Evolutionary conservation across 495 filamentous ascomycete genomes (phyloP), one percentile per base, ranked within the genome.

Genomic region (Filosporella fistucella): DNA sequence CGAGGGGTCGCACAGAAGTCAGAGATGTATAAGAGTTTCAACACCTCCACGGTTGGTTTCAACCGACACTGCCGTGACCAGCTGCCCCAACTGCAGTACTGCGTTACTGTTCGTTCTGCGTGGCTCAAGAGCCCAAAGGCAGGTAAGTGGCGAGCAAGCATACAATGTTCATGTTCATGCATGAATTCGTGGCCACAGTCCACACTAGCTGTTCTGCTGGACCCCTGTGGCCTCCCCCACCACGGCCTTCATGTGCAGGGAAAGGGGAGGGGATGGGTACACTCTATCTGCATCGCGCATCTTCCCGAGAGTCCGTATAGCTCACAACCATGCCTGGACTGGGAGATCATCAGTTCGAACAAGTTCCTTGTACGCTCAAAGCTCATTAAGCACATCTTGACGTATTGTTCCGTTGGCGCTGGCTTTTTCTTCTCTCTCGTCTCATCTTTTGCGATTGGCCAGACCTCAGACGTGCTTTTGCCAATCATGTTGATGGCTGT

Each of bases 1-100:
- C 43, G 48, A 52, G 51, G 42, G 57, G 56, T 52, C 39, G 53
- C 57, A 59, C 56, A 42, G 49, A 41, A 49, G 55, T 58, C 50
- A 50, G 47, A 51, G 53, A 54, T 50, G 38, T 60, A 56, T 60
- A 60, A 60, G 53, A 60, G 57, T 59, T 59, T 59, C 55, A 58
- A 58, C 50, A 26, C 40, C 41, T 41, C 54, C 28, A 50, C 40
- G 36, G 30, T 21, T 23, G 42, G 54, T 57, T 57, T 57, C 55
- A 59, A 55, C 39, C 47, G 39, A 39, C 26, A 42, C 14, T 24
- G 9, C 49, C 41, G 25, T 42, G 34, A 28, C n/a, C n/a, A n/a
- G n/a, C n/a, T n/a, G n/a, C n/a, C n/a, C n/a, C n/a, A n/a, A n/a
- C n/a, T n/a, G n/a, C n/a, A n/a, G n/a, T n/a, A n/a, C n/a, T n/a